phyloP scores from a whole-genome alignment of 805 yeast genomes.

The Hanseniaspora meyeri region DNA sequence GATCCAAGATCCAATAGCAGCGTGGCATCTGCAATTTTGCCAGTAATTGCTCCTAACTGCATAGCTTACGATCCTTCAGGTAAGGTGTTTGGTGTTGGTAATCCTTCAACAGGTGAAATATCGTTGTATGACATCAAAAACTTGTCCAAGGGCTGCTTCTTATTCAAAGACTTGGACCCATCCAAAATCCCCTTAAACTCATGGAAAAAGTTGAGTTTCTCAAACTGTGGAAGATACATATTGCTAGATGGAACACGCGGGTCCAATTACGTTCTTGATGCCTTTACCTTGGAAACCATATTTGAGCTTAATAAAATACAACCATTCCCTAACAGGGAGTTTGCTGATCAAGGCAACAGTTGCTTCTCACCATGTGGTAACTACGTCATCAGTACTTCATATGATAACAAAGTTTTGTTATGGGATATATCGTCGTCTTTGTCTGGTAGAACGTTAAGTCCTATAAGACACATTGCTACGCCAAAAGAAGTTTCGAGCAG shows the following conservation, averaged over 20 bases:
- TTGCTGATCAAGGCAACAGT: slow-evolving; percentile 43
- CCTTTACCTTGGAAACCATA: slow-evolving; percentile 47
- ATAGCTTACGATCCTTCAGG: slow-evolving; percentile 79
- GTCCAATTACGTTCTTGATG: slow-evolving; percentile 53
- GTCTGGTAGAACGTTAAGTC: slow-evolving; percentile 22
- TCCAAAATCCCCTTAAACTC: slow-evolving; percentile 21
- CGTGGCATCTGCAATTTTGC: slow-evolving; percentile 41
- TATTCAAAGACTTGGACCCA: slow-evolving; percentile 31
- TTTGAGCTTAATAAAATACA: slow-evolving; percentile 38
- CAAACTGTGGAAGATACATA: slow-evolving; percentile 60
- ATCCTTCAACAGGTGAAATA: slow-evolving; percentile 33
- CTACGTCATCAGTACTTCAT: slow-evolving; percentile 48
- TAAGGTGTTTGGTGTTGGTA: slow-evolving; percentile 59
- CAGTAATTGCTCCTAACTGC: slow-evolving; percentile 41
- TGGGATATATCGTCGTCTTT: slow-evolving; percentile 37
- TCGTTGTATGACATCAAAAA: slow-evolving; percentile 51
- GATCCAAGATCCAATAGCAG: slow-evolving; percentile 59
- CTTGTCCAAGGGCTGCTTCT: slow-evolving; percentile 47
- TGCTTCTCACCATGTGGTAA: slow-evolving; percentile 59
- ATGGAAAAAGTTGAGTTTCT: slow-evolving; percentile 64
- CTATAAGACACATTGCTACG: slow-evolving; percentile 22
- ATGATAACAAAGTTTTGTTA: slow-evolving; percentile 38
- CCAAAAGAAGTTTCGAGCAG: slow-evolving; percentile 31
- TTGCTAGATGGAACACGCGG: slow-evolving; percentile 47
- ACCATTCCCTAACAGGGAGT: slow-evolving; percentile 34